Evolutionary conservation across 768 basidiomycete genomes (phyloP).

Genomic region (Tremella yokohamensis): DNA sequence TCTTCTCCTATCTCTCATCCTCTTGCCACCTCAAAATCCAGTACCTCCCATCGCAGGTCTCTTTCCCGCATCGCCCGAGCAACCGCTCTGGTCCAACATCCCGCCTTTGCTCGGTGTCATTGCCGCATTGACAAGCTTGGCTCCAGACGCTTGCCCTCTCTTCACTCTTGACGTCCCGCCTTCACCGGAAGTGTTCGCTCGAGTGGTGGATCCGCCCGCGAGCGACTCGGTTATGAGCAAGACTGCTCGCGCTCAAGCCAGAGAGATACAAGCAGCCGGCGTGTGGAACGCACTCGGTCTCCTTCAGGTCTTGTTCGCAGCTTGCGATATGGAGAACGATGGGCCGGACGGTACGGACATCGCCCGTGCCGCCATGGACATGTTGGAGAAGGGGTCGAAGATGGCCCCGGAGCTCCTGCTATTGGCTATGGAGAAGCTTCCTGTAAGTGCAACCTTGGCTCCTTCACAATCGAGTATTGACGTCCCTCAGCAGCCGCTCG

Average conservation of each 20-base stretch:
- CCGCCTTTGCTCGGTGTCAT: slow-evolving; percentile 80
- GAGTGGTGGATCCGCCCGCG: slow-evolving; percentile 40
- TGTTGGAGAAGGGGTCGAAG: slow-evolving; percentile 89
- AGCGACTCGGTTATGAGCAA: slow-evolving; percentile 26
- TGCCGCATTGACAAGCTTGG: slow-evolving; percentile 80
- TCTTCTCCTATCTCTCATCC: slow-evolving; percentile 78
- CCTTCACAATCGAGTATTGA: slow-evolving; percentile 45
- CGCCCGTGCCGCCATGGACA: slow-evolving; percentile 72
- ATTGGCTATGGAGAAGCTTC: slow-evolving; percentile 85
- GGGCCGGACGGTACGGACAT: slow-evolving; percentile 62
- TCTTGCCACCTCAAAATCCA: slow-evolving; percentile 75
- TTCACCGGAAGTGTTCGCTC: slow-evolving; percentile 26
- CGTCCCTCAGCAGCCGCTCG: slow-evolving; percentile 68
- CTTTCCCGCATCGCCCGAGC: slow-evolving; percentile 39
- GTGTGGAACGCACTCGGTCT: slow-evolving; percentile 94
- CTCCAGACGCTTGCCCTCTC: slow-evolving; percentile 88
- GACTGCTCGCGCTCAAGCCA: slow-evolving; percentile 81
- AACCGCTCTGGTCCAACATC: slow-evolving; percentile 69
- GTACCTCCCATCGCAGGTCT: slow-evolving; percentile 46
- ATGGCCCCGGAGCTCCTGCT: slow-evolving; percentile 91
- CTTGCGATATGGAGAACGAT: slow-evolving; percentile 49
- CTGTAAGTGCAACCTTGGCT: slow-evolving; percentile 59
- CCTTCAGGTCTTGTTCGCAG: slow-evolving; percentile 76
- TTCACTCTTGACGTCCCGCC: slow-evolving; percentile 64
- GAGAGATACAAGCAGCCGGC: slow-evolving; percentile 76